A percentile compares a stretch with the other conserved stretches of the same genome.
Conservation (phyloP, 1,139 yeast species). For the Protomyces inundatus region DNA sequence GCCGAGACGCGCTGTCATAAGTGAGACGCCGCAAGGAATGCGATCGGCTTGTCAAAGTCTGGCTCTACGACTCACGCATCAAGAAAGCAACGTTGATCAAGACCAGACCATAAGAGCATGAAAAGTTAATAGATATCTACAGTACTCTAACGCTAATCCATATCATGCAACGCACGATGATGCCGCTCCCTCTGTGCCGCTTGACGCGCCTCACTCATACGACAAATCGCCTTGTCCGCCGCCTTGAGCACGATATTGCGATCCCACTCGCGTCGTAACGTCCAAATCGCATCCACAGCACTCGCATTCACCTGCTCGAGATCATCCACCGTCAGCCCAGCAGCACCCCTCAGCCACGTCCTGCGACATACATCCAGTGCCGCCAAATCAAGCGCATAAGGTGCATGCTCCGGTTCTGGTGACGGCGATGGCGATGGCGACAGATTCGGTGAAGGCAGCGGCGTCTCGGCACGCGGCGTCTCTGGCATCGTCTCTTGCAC, state of each 20-base stretch:
- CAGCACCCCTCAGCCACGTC: slow-evolving; percentile 44
- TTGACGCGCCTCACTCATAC: background rate
- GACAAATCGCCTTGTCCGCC: background rate
- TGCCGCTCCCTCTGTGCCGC: background rate
- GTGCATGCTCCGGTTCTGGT: slow-evolving; percentile 31
- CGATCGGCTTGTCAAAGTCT: too few species aligned
- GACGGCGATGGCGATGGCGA: background rate
- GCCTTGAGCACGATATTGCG: slow-evolving; percentile 38
- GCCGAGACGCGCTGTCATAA: slow-evolving; percentile 42
- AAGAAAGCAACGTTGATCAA: too few species aligned
- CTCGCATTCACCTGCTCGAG: slow-evolving; percentile 70
- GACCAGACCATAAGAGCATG: too few species aligned
- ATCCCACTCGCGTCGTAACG: slow-evolving; percentile 61
- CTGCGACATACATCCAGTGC: slow-evolving; percentile 37
- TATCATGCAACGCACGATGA: too few species aligned
- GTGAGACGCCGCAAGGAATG: background rate
- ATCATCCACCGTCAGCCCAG: slow-evolving; percentile 56
- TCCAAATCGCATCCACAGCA: slow-evolving; percentile 72
- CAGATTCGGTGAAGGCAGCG: background rate
- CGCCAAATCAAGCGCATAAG: slow-evolving; percentile 39
- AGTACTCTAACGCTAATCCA: too few species aligned
- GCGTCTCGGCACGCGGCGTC: background rate
- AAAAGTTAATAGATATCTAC: too few species aligned
- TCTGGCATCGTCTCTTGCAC: too few species aligned
- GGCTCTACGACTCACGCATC: too few species aligned